Base-by-base conservation (phyloP, 352 stramenopile genomes). In the Phytophthora pistaciae region DNA sequence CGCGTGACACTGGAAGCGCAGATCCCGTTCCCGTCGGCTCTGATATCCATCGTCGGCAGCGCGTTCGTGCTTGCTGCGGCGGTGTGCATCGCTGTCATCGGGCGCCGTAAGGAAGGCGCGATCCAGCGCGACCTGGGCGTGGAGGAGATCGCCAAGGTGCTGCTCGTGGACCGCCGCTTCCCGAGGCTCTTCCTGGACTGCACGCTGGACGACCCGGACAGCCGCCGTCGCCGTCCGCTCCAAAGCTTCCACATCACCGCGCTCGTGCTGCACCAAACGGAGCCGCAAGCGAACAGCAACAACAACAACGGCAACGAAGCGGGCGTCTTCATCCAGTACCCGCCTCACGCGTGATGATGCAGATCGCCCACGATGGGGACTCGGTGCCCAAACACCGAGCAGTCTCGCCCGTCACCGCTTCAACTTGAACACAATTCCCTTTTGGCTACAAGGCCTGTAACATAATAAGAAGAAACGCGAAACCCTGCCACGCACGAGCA, bases 91-190 rank as follows among this genome's bases (percentile, higher is more conserved):
- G 65, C 50, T 2, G 8, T 73, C 27, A 27, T 58, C 11, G 46
- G 75, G 18, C 71, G 72, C 4, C 75, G 61, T 13, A 68, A 63
- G 14, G 60, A 82, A 67, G 42, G 27, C 21, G 36, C 48, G 21
- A 74, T 82, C 14, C 75, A 72, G 23, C 40, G 54, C 18, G 55
- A 73, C 8, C 4, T 83, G 18, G 72, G 75, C 29, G 72, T 70
- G 10, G 75, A 85, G 49, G 66, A 75, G 38, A 74, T 85, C 54
- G 78, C 73, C 21, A 79, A 80, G 49, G 70, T 83, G 76, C 67
- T 84, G 62, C 66, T 85, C 6, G 67, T 80, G 13, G 75, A 81
- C 33, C 46, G 61, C 9, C 74, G 61, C 31, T 82, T 82, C 42
- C 76, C 73, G 5, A 78, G 61, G 27, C 29, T 77, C 58, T 74